phyloP scores from a whole-genome alignment of 139 green algal genomes.

The Picochlorum sp. region DNA sequence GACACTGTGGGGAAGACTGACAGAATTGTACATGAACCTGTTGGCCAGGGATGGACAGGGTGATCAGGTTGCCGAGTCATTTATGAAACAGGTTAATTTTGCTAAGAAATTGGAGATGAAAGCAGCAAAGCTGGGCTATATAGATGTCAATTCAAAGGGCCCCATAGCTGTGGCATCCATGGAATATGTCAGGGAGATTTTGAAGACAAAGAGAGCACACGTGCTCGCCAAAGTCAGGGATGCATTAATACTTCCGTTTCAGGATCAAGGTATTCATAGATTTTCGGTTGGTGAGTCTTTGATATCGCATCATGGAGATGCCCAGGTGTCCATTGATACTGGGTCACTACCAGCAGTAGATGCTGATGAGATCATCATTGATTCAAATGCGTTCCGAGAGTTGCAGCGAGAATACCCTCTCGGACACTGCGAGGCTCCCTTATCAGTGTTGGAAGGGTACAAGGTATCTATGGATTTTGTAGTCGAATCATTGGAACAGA shows the following conservation, averaged over 20 bases:
- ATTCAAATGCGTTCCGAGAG: background rate
- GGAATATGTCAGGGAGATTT: background rate
- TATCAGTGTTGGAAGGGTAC: background rate
- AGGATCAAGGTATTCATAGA: background rate
- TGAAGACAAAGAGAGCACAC: background rate
- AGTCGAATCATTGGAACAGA: no score
- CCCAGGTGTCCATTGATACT: slow-evolving; percentile 4
- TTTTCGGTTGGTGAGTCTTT: background rate
- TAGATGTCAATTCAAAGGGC: background rate
- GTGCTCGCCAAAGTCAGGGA: background rate
- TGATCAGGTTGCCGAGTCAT: slow-evolving; percentile 18
- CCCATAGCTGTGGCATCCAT: background rate
- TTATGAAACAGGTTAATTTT: slow-evolving; percentile 12
- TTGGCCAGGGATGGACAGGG: background rate
- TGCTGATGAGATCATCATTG: slow-evolving; percentile 5
- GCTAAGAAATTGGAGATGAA: slow-evolving; percentile 29
- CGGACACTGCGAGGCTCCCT: background rate
- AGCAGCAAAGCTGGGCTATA: slow-evolving; percentile 20
- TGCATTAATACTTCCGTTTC: background rate
- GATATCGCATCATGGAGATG: slow-evolving; percentile 13
- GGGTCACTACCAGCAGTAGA: slow-evolving; percentile 7
- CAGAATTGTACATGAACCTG: slow-evolving; percentile 18
- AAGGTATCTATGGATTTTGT: background rate
- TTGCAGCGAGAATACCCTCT: background rate
- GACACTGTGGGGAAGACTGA: slow-evolving; percentile 20